Conservation (phyloP, 768 basidiomycete genomes). For the Suillus subluteus region DNA sequence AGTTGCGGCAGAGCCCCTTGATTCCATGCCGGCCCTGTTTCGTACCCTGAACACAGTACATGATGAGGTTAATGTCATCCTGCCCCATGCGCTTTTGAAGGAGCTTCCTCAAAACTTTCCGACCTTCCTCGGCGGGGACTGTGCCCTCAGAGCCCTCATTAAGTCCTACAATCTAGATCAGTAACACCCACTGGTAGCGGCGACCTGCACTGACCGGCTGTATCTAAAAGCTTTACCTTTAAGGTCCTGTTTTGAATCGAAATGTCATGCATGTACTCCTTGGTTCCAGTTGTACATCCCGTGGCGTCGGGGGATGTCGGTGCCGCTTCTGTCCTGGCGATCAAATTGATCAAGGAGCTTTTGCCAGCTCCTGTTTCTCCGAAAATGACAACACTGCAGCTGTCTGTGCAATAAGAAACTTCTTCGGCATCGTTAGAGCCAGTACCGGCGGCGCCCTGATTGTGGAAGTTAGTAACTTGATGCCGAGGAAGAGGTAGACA, state of each 20-base stretch:
- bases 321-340: slow-evolving; percentile 34
- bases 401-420: slow-evolving; percentile 3
- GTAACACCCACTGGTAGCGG: slow-evolving; percentile 1
- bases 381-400: slow-evolving; percentile 44
- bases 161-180: slow-evolving; percentile 26
- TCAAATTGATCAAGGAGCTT: slow-evolving; percentile 48
- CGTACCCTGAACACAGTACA: slow-evolving; percentile 31
- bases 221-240: slow-evolving; percentile 36
- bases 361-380: slow-evolving; percentile 48
- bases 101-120: slow-evolving; percentile 32
- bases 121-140: slow-evolving; percentile 29
- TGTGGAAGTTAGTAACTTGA: neutral
- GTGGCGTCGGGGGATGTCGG: slow-evolving; percentile 33
- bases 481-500: neutral
- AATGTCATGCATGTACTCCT: slow-evolving; percentile 29
- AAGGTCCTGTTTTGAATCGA: slow-evolving; percentile 6
- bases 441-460: neutral
- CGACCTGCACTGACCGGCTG: slow-evolving; percentile 25
- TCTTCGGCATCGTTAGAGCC: neutral
- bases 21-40: slow-evolving; percentile 29
- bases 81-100: slow-evolving; percentile 33
- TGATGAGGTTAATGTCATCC: slow-evolving; percentile 28
- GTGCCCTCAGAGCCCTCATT: slow-evolving; percentile 35
- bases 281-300: slow-evolving; percentile 40
- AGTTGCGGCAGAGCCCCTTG: slow-evolving; percentile 32